phyloP scores from a whole-genome alignment of 331 rosid genomes.

The Prunus yedoensis region DNA sequence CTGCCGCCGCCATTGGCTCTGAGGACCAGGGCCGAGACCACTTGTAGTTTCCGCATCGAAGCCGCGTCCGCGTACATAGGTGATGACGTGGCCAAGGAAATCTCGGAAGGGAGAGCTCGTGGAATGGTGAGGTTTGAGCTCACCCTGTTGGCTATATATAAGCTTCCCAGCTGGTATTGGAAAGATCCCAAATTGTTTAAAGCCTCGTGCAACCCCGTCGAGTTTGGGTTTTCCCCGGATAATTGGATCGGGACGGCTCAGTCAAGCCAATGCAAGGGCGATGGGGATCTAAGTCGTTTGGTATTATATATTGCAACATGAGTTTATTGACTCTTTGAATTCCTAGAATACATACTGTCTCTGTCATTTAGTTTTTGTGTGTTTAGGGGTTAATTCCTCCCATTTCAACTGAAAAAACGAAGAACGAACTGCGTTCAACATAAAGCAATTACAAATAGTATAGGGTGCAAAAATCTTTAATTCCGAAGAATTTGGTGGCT shows the following conservation, averaged over 20 bases:
- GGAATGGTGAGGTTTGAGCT: not conserved
- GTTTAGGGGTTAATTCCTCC: too few species aligned
- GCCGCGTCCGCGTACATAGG: not conserved
- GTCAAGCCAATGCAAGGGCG: not conserved
- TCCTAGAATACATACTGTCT: too few species aligned
- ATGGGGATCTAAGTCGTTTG: too few species aligned
- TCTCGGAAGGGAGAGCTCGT: not conserved
- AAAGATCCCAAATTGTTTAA: not conserved
- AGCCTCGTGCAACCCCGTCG: not conserved
- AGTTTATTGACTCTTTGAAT: too few species aligned
- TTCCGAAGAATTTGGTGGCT: too few species aligned
- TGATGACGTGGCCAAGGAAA: not conserved
- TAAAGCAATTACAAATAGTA: too few species aligned
- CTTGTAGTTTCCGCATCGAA: not conserved
- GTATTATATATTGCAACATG: too few species aligned
- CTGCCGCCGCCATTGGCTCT: not conserved
- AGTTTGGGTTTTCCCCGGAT: not conserved
- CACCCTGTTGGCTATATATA: not conserved
- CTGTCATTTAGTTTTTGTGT: too few species aligned
- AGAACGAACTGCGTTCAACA: too few species aligned
- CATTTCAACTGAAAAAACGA: too few species aligned
- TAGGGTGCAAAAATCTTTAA: too few species aligned
- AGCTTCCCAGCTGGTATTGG: not conserved
- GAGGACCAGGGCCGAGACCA: not conserved
- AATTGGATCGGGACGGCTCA: not conserved